Evolutionary conservation across 345 rosid genomes (phyloP), one percentile per base, ranked within the genome.

Genomic region (Lepidium didymum): DNA sequence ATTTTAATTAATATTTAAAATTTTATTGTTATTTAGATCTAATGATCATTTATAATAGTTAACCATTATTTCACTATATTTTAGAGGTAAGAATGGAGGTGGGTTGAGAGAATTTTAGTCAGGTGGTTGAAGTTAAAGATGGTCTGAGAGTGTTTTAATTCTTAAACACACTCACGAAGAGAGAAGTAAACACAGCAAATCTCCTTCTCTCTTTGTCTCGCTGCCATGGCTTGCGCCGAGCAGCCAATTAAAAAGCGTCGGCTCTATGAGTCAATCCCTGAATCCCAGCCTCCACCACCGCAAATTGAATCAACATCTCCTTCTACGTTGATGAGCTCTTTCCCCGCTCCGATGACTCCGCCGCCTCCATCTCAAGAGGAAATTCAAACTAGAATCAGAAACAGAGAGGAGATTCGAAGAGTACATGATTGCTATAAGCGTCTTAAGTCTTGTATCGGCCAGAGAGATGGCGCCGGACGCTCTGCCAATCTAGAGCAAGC

Each of bases 171-270:
- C 52, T 44, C 34, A 50, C 62, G 21, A 51, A 57, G 18, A 56
- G 71, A 35, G 18, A 18, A 27, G 57, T 44, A 25, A 29, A 36
- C 34, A 12, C 38, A 69, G n/a, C 29, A 59, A 14, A 15, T 35
- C 67, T 38, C 62, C 54, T 40, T 23, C 4, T 12, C 58, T 47
- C 35, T 47, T 45, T 42, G 57, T 64, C 44, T 55, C 63, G 25
- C 54, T 74, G 68, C 68, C 73, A 86, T 83, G 91, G 80, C 84
- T 59, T 73, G 88, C 62, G 79, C 89, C 25, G 94, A 88, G 81
- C 97, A 93, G 81, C 98, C 98, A 2, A 85, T 90, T 18, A 93
- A 93, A 84, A 93, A 93, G 82, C 82, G 98, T 60, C 87, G 77
- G 79, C 80, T 93, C 16, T 87, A 79, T 77, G 92, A 88, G 53